phyloP scores from a whole-genome alignment of 1,284 basidiomycete species.

The Malassezia cuniculi region DNA sequence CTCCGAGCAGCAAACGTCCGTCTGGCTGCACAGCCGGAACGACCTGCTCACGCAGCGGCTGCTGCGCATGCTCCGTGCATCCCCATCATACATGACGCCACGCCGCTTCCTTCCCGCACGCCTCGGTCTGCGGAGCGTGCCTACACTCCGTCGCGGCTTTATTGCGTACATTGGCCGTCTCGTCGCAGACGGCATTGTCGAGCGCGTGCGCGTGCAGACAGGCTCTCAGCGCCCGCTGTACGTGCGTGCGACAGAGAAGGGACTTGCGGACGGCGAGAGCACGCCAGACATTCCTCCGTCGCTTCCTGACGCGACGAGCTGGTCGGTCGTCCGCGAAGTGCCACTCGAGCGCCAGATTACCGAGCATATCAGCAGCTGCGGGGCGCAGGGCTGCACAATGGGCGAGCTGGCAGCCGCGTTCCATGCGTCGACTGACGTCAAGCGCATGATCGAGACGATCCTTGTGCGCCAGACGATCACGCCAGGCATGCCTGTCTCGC shows the following conservation, averaged over 20 bases:
- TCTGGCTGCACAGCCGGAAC: conserved; percentile 27
- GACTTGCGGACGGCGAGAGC: not conserved
- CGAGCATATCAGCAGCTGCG: not conserved
- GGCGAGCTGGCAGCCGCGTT: conserved; percentile 8
- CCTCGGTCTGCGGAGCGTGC: conserved; percentile 10
- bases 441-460: conserved; percentile 15
- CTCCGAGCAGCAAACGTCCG: conserved; percentile 11
- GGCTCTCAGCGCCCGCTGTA: conserved; percentile 5
- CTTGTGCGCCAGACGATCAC: conserved; percentile 2
- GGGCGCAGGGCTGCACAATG: conserved; percentile 10
- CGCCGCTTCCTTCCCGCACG: conserved; percentile 5
- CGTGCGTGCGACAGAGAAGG: conserved; percentile 3
- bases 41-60: conserved; percentile 15
- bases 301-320: not conserved
- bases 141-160: conserved; percentile 6
- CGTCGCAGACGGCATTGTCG: conserved; percentile 5
- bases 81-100: conserved; percentile 9
- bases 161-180: conserved; percentile 6
- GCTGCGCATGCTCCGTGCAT: not conserved
- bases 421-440: conserved; percentile 8
- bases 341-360: conserved; percentile 10
- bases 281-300: not conserved
- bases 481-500: conserved; percentile 1
- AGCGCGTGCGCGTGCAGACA: conserved; percentile 13
- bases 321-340: conserved; percentile 1